A percentile compares a stretch with the other conserved stretches of the same genome.
Evolutionary conservation across 1,139 yeast genomes (phyloP).

Genomic region (Torulaspora globosa): DNA sequence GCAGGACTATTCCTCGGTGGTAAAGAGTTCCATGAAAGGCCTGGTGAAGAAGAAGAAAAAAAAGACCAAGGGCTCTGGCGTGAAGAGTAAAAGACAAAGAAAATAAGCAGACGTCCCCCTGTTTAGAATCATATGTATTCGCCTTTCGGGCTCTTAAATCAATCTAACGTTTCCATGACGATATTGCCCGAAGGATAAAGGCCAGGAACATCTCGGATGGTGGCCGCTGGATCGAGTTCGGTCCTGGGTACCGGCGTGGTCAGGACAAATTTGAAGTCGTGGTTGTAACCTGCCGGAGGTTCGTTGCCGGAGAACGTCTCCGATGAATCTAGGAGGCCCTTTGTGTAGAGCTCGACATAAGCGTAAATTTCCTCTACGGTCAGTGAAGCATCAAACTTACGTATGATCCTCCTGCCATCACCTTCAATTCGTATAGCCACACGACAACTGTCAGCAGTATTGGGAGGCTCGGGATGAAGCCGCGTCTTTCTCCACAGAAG

Average conservation of each 20-base stretch:
- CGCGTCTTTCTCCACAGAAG: conserved; percentile 45
- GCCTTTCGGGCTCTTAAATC: conserved; percentile 3
- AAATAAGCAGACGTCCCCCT: conserved; percentile 5
- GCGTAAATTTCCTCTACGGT: conserved; percentile 56
- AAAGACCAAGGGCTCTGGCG: conserved; percentile 45
- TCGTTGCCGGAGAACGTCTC: conserved; percentile 17
- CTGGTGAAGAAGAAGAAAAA: conserved; percentile 62
- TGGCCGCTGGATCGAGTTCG: conserved; percentile 38
- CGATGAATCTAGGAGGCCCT: conserved; percentile 36
- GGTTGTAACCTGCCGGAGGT: conserved; percentile 43
- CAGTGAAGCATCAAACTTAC: conserved; percentile 46
- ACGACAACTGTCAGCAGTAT: conserved; percentile 40
- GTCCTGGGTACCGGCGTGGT: conserved; percentile 56
- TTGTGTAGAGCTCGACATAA: conserved; percentile 47
- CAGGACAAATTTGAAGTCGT: conserved; percentile 45
- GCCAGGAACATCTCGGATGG: conserved; percentile 42
- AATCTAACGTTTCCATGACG: conserved; percentile 43
- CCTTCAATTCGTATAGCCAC: conserved; percentile 56
- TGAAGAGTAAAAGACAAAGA: conserved; percentile 15
- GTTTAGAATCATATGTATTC: conserved; percentile 5
- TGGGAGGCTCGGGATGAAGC: conserved; percentile 39
- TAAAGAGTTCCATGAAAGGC: conserved; percentile 60
- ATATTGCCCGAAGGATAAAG: conserved; percentile 62
- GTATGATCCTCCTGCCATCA: conserved; percentile 51
- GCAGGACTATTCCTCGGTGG: conserved; percentile 59